A percentile compares a stretch with the other conserved stretches of the same genome.
phyloP scores from a whole-genome alignment of 495 filamentous ascomycete genomes.

The Penicillium macrosclerotiorum region DNA sequence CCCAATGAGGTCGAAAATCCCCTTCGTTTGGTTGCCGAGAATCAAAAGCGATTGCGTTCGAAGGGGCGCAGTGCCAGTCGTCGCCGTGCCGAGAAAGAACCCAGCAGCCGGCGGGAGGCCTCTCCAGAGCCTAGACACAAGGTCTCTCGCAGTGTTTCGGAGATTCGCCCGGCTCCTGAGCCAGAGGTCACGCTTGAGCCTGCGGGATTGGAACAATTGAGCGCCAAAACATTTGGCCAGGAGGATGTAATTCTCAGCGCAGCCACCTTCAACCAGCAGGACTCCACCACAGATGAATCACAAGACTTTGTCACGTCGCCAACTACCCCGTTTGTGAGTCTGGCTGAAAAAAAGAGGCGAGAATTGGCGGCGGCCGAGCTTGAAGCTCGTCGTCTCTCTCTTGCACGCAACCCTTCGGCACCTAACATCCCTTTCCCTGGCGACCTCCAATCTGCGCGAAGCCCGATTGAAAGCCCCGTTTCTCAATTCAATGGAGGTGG shows the following conservation, averaged over 20 bases:
- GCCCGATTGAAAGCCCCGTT: slow-evolving; percentile 32
- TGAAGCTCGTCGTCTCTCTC: slow-evolving; percentile 79
- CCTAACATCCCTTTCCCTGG: slow-evolving; percentile 80
- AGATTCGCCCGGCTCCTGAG: slow-evolving; percentile 42
- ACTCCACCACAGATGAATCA: slow-evolving; percentile 18
- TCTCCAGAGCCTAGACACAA: slow-evolving; percentile 46
- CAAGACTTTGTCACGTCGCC: slow-evolving; percentile 23
- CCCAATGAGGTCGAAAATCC: slow-evolving; percentile 53
- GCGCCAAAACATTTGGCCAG: slow-evolving; percentile 24
- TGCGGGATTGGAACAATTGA: slow-evolving; percentile 15
- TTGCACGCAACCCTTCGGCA: slow-evolving; percentile 74
- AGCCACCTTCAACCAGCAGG: slow-evolving; percentile 18
- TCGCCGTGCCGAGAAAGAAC: slow-evolving; percentile 45
- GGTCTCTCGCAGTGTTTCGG: slow-evolving; percentile 33
- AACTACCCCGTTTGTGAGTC: slow-evolving; percentile 25
- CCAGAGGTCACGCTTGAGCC: slow-evolving; percentile 16
- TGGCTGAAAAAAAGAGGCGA: slow-evolving; percentile 54
- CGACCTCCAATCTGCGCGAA: slow-evolving; percentile 43
- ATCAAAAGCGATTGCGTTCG: slow-evolving; percentile 59
- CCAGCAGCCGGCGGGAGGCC: slow-evolving; percentile 42
- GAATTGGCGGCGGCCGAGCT: slow-evolving; percentile 81
- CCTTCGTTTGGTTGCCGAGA: slow-evolving; percentile 57
- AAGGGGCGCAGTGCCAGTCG: slow-evolving; percentile 54
- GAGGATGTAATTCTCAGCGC: slow-evolving; percentile 13
- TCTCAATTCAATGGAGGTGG: slow-evolving; percentile 32